A percentile compares a stretch with the other conserved stretches of the same genome.
Evolutionary conservation across 345 rosid genomes (phyloP).

Genomic region (Gossypium turneri): DNA sequence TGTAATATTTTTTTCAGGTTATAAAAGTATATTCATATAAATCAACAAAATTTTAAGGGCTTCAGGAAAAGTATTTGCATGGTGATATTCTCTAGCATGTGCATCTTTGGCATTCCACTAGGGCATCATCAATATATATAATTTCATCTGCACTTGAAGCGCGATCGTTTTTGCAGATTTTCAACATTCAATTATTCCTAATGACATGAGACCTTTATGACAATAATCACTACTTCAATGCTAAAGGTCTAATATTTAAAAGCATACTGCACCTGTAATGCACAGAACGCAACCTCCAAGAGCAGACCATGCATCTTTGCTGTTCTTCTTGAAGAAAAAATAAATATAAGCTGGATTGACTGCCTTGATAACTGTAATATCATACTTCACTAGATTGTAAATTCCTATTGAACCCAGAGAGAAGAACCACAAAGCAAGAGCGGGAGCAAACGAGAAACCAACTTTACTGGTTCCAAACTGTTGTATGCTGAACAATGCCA

Average conservation of each 20-base stretch:
- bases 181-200: not conserved
- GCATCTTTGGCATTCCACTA: not conserved
- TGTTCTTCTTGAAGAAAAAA: constrained; percentile 79
- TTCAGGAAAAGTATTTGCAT: not conserved
- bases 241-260: not conserved
- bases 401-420: constrained; percentile 79
- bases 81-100: not conserved
- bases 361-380: constrained; percentile 68
- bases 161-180: not conserved
- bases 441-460: constrained; percentile 81
- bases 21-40: not conserved
- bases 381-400: constrained; percentile 62
- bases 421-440: constrained; percentile 86
- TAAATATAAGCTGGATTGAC: constrained; percentile 76
- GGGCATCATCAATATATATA: not conserved
- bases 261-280: constrained; percentile 60
- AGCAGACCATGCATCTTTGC: constrained; percentile 74
- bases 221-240: not conserved
- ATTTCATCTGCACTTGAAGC: not conserved
- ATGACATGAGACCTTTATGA: not conserved
- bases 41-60: not conserved
- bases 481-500: constrained; percentile 85
- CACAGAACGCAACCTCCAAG: constrained; percentile 97
- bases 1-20: not conserved
- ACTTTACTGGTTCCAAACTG: constrained; percentile 89